Conservation (phyloP, 257 asterid species). For the Solanum okadae region DNA sequence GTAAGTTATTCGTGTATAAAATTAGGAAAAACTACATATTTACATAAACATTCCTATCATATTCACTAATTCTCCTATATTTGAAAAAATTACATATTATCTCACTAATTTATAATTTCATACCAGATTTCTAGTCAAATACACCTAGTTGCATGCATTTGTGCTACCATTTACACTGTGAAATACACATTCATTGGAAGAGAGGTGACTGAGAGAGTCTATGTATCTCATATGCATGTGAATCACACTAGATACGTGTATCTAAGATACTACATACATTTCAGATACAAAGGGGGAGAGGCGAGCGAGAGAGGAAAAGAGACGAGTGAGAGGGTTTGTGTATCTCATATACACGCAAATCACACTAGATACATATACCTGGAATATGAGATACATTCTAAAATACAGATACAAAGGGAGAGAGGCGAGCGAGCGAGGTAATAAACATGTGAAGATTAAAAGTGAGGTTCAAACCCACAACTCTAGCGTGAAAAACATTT, state of each 20-base stretch:
- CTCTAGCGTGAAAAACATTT: background rate
- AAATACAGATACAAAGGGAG: background rate
- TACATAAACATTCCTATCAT: background rate
- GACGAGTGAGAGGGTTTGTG: too few relatives aligned
- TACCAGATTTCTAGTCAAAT: too few relatives aligned
- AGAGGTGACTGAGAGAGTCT: too few relatives aligned
- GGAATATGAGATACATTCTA: background rate
- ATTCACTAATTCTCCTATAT: background rate
- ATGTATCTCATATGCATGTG: too few relatives aligned
- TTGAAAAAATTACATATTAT: too few relatives aligned
- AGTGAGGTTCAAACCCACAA: background rate
- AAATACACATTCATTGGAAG: background rate
- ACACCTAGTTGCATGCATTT: background rate
- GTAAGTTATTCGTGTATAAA: background rate
- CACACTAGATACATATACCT: background rate
- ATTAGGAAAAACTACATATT: background rate
- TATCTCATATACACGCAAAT: too few relatives aligned
- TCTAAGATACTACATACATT: too few relatives aligned
- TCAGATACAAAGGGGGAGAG: background rate
- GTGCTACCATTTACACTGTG: background rate
- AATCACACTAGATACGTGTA: too few relatives aligned
- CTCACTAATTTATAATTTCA: too few relatives aligned
- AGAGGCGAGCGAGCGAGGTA: background rate
- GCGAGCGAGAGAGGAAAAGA: background rate
- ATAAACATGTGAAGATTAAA: background rate